Evolutionary conservation across 108 stramenopile genomes (phyloP).

Genomic region (Cyclotella baltica): DNA sequence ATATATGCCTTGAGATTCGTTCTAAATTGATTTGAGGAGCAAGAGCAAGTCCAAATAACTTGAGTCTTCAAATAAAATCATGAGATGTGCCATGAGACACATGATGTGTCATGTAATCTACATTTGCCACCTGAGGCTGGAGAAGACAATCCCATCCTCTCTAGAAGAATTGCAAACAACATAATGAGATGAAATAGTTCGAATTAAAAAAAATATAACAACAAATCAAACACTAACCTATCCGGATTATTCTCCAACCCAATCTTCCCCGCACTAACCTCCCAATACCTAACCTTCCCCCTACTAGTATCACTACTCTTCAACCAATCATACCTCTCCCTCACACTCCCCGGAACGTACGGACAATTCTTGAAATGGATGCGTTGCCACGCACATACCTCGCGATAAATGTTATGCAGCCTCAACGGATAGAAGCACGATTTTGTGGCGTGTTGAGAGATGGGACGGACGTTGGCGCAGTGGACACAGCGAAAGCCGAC

Average conservation of each 20-base stretch:
- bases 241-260: conserved; percentile 56
- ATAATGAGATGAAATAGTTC: background rate
- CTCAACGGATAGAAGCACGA: conserved; percentile 54
- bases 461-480: conserved; percentile 45
- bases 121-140: conserved; percentile 28
- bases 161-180: conserved; percentile 12
- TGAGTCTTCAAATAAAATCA: background rate
- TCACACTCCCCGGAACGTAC: conserved; percentile 37
- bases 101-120: conserved; percentile 9
- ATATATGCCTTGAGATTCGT: no score
- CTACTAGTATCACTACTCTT: conserved; percentile 49
- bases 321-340: conserved; percentile 51
- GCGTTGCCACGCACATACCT: conserved; percentile 63
- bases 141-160: conserved; percentile 53
- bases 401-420: conserved; percentile 53
- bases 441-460: conserved; percentile 24
- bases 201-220: background rate
- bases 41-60: no score
- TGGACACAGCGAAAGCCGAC: conserved; percentile 54
- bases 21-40: no score
- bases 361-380: conserved; percentile 63
- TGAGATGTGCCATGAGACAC: background rate
- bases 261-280: conserved; percentile 54
- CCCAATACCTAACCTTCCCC: conserved; percentile 59
- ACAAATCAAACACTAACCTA: conserved; percentile 29